phyloP scores from a whole-genome alignment of 352 stramenopile genomes.

The Halophytophthora batemanensis region DNA sequence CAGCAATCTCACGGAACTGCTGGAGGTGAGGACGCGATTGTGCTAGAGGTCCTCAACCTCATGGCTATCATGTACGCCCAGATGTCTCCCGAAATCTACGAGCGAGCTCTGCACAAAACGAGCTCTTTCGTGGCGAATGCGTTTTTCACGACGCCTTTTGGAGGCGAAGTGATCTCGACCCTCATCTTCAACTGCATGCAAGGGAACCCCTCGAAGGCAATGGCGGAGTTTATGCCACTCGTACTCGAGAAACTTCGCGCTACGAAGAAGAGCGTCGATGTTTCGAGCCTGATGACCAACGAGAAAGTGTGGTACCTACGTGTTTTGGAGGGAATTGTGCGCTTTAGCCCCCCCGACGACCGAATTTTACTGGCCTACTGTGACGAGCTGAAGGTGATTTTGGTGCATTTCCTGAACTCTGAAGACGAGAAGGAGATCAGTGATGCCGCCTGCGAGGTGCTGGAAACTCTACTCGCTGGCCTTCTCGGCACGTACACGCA shows the following conservation, averaged over 20 bases:
- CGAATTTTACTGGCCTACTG: slow-evolving; percentile 33
- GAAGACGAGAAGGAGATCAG: slow-evolving; percentile 62
- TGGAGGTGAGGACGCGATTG: slow-evolving; percentile 42
- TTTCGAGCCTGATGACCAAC: slow-evolving; percentile 41
- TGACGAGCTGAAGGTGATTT: slow-evolving; percentile 35
- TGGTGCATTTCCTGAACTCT: slow-evolving; percentile 38
- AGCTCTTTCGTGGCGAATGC: slow-evolving; percentile 47
- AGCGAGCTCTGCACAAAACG: slow-evolving; percentile 49
- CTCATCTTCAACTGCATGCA: slow-evolving; percentile 53
- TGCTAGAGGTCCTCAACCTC: slow-evolving; percentile 60
- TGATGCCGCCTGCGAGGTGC: slow-evolving; percentile 37
- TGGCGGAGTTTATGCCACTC: slow-evolving; percentile 39
- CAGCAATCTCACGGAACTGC: slow-evolving; percentile 16
- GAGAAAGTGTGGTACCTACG: slow-evolving; percentile 68
- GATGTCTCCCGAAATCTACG: slow-evolving; percentile 62
- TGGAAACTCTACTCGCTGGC: slow-evolving; percentile 42
- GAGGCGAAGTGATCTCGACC: slow-evolving; percentile 52
- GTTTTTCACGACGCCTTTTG: slow-evolving; percentile 63
- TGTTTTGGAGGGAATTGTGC: slow-evolving; percentile 52
- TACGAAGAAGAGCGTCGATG: slow-evolving; percentile 31
- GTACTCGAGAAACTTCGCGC: slow-evolving; percentile 47
- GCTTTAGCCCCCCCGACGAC: slow-evolving; percentile 30
- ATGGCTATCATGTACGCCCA: slow-evolving; percentile 58
- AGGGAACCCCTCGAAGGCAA: slow-evolving; percentile 34
- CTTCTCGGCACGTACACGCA: slow-evolving; percentile 53